Base-by-base conservation (phyloP, 345 rosid species). In the Moricandia moricandioides region DNA sequence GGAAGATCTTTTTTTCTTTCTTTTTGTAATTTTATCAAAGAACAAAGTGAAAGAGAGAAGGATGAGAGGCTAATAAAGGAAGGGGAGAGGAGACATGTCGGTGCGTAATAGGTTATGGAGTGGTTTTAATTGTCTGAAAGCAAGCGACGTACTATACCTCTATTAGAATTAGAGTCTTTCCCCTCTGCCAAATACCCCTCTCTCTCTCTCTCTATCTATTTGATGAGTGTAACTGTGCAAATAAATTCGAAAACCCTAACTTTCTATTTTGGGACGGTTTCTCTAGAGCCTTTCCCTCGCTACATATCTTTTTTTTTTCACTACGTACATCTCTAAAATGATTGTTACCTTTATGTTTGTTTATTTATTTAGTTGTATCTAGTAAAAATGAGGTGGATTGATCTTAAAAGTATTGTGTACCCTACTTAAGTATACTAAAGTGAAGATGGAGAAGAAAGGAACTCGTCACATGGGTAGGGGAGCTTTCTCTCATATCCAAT, bases 21-120 rank as follows among this genome's bases (percentile, higher is more conserved):
- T 8, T 18, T 52, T 52, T 12, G 47, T 12, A 4, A 40, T 40
- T 40, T 40, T 3, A 40, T 40, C 4, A 40, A 52, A 52, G 24
- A 54, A 21, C 35, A 58, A 30, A 57, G 62, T 11, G 74, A 68
- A 14, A 68, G 43, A 8, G 51, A 30, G 62, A 30, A n/a, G 59
- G 69, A 55, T 54, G 64, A 72, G 47, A 57, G 63, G 37, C 64
- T 63, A 69, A 65, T 79, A 79, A 63, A 70, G 75, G 71, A 34
- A 62, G 55, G 27, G 37, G 11, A 34, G 69, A 73, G 85, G 87
- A 72, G 81, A 85, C 89, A 85, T 86, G 87, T 85, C 82, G 84
- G 88, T 78, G 86, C 84, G 73, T 57, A 56, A 74, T 84, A 76
- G 63, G 78, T 78, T 82, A 82, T 69, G 43, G 78, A 69, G 8